Evolutionary conservation across 1,284 basidiomycete genomes (phyloP).

Genomic region (Pseudozyma sp.): DNA sequence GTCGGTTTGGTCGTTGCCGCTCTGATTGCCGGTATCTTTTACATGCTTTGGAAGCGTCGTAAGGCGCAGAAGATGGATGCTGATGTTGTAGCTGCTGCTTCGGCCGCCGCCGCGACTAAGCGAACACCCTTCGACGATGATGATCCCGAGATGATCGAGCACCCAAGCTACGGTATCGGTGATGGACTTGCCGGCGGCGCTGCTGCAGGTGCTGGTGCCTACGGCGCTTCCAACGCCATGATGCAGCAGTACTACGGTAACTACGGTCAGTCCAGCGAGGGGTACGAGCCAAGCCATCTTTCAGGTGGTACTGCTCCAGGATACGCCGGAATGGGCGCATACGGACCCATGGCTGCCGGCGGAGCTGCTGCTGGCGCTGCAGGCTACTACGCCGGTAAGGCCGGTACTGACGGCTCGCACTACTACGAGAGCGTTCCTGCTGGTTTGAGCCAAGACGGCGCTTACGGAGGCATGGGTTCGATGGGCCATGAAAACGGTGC

Average conservation of each 20-base stretch:
- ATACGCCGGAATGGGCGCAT: conserved; percentile 63
- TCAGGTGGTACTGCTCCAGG: conserved; percentile 58
- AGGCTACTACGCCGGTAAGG: conserved; percentile 44
- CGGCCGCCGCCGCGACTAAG: conserved; percentile 65
- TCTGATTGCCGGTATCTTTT: conserved; percentile 56
- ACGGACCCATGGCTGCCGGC: conserved; percentile 56
- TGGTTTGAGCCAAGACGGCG: conserved; percentile 12
- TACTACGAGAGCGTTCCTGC: conserved; percentile 54
- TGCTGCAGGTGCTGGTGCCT: conserved; percentile 41
- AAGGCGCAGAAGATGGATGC: conserved; percentile 67
- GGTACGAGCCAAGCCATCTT: conserved; percentile 62
- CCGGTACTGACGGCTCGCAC: conserved; percentile 40
- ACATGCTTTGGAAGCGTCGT: conserved; percentile 60
- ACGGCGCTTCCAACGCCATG: conserved; percentile 44
- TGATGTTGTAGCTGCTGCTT: conserved; percentile 67
- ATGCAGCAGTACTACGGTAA: conserved; percentile 57
- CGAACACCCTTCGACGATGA: conserved; percentile 68
- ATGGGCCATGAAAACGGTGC: conserved; percentile 46
- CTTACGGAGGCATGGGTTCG: conserved; percentile 32
- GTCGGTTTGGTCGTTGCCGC: conserved; percentile 63
- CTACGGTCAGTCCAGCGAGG: conserved; percentile 38
- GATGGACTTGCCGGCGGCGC: conserved; percentile 26
- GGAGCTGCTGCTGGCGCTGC: conserved; percentile 56
- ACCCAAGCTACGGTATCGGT: conserved; percentile 54
- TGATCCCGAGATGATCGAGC: conserved; percentile 67